Base-by-base conservation (phyloP, 495 filamentous ascomycete genomes). In the Cercophora scortea region DNA sequence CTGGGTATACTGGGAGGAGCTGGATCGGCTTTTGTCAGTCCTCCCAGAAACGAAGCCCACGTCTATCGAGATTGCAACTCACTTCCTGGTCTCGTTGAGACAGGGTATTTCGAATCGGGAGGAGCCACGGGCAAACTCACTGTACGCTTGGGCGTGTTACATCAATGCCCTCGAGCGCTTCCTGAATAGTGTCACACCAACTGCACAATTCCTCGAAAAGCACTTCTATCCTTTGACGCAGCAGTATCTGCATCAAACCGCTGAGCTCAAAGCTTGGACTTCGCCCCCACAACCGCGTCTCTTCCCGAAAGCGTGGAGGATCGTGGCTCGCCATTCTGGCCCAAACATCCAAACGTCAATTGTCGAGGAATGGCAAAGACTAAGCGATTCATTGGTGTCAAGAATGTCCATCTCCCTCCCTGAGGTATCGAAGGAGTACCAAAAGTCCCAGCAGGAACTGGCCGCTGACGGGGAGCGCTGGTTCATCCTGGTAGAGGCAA, bases 361-460 rank as follows among this genome's bases (percentile, higher is more conserved):
- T 8, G 56, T 18, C 15, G 48, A 55, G 0, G 68, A 66, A 54
- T 90, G 83, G 86, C 61, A 68, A 8, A 67, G 68, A 33, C 64
- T 86, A 25, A 77, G 76, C 4, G 67, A 79, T 1, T 63, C 67
- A 4, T 61, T 93, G 16, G 64, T 84, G 18, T 70, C 83, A 49
- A 76, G 79, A 40, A 79, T 93, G 18, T 79, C 80, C 49, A 75
- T 78, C 17, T 90, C 89, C 33, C 72, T 83, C 3, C 88, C 89
- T 16, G 88, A 90, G 62, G 80, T 90, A 52, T 88, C 89, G 0
- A 85, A 85, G 49, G 84, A 86, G 19, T 86, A 86, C 63, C 73
- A 72, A 35, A 73, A 75, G 47, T 93, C 88, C 2, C 89, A 95
- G 63, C 73, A 79, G 32, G 68, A 69, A 32, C 66, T 94, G 16